Evolutionary conservation across 2,329 filamentous ascomycete genomes (phyloP).

Genomic region (Alternaria sp.): DNA sequence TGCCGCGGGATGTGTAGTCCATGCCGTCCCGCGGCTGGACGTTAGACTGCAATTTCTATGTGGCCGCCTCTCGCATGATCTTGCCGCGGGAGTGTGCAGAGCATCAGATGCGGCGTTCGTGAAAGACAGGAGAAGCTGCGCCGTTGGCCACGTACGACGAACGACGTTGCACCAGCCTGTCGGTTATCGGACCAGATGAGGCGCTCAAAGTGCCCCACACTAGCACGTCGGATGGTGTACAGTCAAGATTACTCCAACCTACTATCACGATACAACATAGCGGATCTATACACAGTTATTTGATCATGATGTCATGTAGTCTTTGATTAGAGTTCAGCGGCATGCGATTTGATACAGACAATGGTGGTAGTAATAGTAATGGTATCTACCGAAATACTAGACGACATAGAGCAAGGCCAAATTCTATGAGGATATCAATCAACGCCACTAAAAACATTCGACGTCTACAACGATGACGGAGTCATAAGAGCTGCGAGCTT

Average conservation of each 20-base stretch:
- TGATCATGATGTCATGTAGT: background rate
- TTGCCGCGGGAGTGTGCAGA: background rate
- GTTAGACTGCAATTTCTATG: background rate
- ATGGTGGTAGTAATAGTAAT: background rate
- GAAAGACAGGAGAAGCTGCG: too few species aligned
- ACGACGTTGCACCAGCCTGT: background rate
- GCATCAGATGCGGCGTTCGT: too few species aligned
- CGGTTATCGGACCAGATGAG: background rate
- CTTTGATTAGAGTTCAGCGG: fast-evolving
- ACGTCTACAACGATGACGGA: background rate
- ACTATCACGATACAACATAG: background rate
- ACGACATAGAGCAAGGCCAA: background rate
- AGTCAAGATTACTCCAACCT: background rate
- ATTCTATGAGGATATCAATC: background rate
- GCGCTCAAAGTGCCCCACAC: background rate
- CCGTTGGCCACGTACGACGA: background rate
- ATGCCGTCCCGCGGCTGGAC: slow-evolving; percentile 5
- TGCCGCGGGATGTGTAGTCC: background rate
- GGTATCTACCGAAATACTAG: background rate
- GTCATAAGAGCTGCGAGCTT: slow-evolving; percentile 26
- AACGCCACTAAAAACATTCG: background rate
- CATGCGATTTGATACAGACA: background rate
- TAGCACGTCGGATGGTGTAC: background rate
- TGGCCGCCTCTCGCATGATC: background rate
- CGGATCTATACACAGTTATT: background rate